phyloP scores from a whole-genome alignment of 139 green algal species.

The Micractinium conductrix region DNA sequence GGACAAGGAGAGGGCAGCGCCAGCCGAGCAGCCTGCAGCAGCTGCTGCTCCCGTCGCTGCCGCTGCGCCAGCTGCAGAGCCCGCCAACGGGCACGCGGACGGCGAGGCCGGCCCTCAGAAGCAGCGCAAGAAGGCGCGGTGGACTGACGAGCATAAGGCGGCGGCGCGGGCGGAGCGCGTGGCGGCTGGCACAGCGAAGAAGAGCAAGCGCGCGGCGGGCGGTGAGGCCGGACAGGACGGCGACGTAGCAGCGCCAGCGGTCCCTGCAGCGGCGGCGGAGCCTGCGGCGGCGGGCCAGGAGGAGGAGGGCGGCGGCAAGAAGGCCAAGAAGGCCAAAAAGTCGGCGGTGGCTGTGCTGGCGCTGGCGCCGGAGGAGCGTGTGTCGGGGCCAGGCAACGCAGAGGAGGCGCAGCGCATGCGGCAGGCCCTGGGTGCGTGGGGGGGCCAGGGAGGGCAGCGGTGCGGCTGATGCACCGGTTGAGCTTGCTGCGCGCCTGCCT shows the following conservation, averaged over 20 bases:
- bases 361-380: constrained; percentile 46
- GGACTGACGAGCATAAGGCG: constrained; percentile 48
- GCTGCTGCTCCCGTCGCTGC: background rate
- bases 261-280: background rate
- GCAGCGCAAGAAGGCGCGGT: constrained; percentile 43
- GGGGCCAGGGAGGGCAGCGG: background rate
- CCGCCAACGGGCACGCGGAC: background rate
- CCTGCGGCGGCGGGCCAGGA: background rate
- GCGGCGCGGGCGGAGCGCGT: constrained; percentile 31
- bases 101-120: background rate
- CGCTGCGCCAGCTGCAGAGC: background rate
- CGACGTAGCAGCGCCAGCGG: background rate
- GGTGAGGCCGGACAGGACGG: background rate
- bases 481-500: too few species aligned
- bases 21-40: background rate
- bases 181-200: background rate
- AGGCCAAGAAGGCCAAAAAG: constrained; percentile 42
- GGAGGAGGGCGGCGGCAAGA: background rate
- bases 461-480: background rate
- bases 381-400: constrained; percentile 72
- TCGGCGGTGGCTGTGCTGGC: background rate
- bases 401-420: constrained; percentile 72
- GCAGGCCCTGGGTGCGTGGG: constrained; percentile 54
- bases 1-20: background rate
- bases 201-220: background rate